Evolutionary conservation across 139 green algal genomes (phyloP).

Genomic region (Edaphochlamys debaryana): DNA sequence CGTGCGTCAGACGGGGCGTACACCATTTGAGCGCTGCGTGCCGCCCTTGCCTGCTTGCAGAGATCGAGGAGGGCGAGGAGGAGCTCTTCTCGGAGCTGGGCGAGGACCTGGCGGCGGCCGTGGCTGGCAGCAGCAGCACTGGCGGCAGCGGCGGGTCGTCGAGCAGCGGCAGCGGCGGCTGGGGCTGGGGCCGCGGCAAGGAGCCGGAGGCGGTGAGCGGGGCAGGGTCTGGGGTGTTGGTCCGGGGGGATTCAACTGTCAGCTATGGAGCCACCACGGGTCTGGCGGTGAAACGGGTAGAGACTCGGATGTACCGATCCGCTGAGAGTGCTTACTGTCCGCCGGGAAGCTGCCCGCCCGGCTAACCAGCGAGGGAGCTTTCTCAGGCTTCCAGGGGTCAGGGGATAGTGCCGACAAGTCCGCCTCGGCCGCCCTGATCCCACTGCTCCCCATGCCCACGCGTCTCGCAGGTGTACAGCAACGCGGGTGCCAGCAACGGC

Average conservation of each 20-base stretch:
- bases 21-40: too few species aligned
- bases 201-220: slow-evolving; percentile 7
- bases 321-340: too few species aligned
- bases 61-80: slow-evolving; percentile 41
- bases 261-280: not conserved
- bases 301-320: too few species aligned
- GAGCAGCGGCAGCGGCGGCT: not conserved
- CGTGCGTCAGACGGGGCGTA: too few species aligned
- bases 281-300: not conserved
- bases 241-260: not conserved
- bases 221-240: too few species aligned
- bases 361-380: too few species aligned
- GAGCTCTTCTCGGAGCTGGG: not conserved
- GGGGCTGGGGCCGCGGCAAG: slow-evolving; percentile 38
- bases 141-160: not conserved
- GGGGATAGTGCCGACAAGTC: not conserved
- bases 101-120: not conserved
- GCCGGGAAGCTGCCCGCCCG: too few species aligned
- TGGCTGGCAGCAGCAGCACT: not conserved
- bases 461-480: not conserved
- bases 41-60: too few species aligned
- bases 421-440: not conserved
- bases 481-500: not conserved
- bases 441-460: not conserved
- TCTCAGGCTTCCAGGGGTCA: too few species aligned